Evolutionary conservation across 257 asterid species (phyloP).

Genomic region (Osmanthus fragrans): DNA sequence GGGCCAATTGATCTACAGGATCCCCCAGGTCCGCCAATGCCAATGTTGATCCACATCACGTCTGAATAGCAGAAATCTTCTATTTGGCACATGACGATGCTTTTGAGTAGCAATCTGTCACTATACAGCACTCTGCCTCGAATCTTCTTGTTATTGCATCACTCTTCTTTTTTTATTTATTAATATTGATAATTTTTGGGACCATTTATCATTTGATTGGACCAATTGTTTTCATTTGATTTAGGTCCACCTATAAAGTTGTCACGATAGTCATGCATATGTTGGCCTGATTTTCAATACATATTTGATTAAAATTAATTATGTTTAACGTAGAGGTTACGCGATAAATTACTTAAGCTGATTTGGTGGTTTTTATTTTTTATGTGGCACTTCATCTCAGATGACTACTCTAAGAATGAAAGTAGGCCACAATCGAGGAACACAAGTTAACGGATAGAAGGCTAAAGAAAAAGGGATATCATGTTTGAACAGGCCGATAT

Average conservation of each 20-base stretch:
- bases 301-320: no score
- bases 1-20: no score
- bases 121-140: neutral
- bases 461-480: no score
- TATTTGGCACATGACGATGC: neutral
- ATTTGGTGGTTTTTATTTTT: no score
- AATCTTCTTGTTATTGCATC: neutral
- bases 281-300: no score
- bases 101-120: neutral
- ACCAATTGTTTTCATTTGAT: neutral
- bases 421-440: neutral
- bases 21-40: neutral
- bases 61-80: no score
- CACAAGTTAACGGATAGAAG: neutral
- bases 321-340: no score
- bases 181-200: neutral
- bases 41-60: neutral
- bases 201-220: neutral
- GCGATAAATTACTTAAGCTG: no score
- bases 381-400: no score
- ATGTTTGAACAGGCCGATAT: no score
- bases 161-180: no score
- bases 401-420: no score
- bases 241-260: neutral
- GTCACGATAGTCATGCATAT: neutral